Base-by-base conservation (phyloP, 768 basidiomycete species). In the Cystofilobasidium capitatum region DNA sequence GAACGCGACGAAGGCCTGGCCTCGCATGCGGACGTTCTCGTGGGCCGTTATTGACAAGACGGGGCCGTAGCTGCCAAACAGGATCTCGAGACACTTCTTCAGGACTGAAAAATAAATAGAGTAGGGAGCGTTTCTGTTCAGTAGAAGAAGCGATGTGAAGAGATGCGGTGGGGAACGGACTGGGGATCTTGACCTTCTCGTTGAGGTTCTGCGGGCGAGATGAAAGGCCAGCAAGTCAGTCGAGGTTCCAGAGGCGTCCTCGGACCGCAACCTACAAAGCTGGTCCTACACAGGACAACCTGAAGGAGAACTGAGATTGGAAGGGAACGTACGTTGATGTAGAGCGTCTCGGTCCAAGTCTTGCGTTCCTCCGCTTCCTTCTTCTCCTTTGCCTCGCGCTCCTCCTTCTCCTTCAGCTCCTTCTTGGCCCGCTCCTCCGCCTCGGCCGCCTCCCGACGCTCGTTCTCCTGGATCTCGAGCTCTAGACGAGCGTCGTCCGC, bases 1-100 rank as follows among this genome's bases (percentile, higher is more conserved):
- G 77, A 99, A 96, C 42, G 89, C 91, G 42, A 99, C 90, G 75
- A 99, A 99, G 4, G 96, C 96, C 79, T 99, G 96, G 20, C 96
- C 96, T 44, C 96, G 83, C 96, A 99, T 99, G 44, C 96, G 86
- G 69, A 99, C 79, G 80, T 96, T 98, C 62, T 81, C 79, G 77
- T 99, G 96, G 13, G 93, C 92, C 24, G 92, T 88, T n/a, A 99
- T 91, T 75, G 94, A 91, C 33, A 97, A 78, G 22, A 99, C 88
- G 70, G 89, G 86, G 16, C 92, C 91, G 74, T 97, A 99, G 17
- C 86, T 83, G 77, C 91, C 91, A 82, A 99, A 98, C 36, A 99
- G 81, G 39, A 87, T 87, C 16, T 84, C 82, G 55, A 99, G 80
- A 4, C 91, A 90, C 62, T 89, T 81, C 78, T 93, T 96, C 70